Evolutionary conservation across 1,139 yeast species (phyloP).

Genomic region (Sporopachydermia cereana): DNA sequence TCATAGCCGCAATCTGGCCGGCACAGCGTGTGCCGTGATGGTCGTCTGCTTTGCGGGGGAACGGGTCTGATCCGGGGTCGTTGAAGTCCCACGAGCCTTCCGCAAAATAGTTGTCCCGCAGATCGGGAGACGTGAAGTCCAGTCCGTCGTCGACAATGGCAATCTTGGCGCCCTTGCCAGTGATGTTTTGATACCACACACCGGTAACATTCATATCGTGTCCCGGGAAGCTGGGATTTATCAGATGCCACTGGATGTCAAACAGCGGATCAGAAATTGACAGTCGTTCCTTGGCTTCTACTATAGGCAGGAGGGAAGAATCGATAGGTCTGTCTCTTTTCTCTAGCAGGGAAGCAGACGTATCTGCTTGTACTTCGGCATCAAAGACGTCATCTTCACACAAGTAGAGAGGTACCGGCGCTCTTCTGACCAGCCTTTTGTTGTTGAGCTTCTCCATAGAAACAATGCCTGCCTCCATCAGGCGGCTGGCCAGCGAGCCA

Average conservation of each 20-base stretch:
- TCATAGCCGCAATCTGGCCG: conserved; percentile 86
- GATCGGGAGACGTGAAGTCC: conserved; percentile 67
- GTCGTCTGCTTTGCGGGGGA: conserved; percentile 73
- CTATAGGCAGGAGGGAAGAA: conserved; percentile 33
- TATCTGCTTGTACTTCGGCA: not conserved
- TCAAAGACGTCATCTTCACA: conserved; percentile 4
- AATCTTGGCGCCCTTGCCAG: conserved; percentile 65
- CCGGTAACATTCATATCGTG: conserved; percentile 82
- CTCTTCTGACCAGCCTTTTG: not conserved
- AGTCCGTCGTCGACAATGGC: conserved; percentile 94
- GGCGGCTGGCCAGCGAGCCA: not conserved
- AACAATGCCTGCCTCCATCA: not conserved
- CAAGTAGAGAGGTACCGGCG: not conserved
- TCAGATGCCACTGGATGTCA: conserved; percentile 78
- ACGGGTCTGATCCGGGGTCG: conserved; percentile 61
- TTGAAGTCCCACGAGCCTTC: conserved; percentile 91
- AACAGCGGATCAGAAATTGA: conserved; percentile 74
- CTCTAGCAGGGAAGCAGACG: not conserved
- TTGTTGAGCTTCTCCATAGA: not conserved
- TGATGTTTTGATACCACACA: conserved; percentile 71
- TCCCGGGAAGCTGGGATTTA: conserved; percentile 62
- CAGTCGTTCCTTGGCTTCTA: conserved; percentile 40
- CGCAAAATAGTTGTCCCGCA: conserved; percentile 52
- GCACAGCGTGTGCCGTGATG: conserved; percentile 98
- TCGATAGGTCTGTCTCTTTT: conserved; percentile 26